Evolutionary conservation across 2,329 filamentous ascomycete genomes (phyloP).

Genomic region (Arthrobotrys entomopaga): DNA sequence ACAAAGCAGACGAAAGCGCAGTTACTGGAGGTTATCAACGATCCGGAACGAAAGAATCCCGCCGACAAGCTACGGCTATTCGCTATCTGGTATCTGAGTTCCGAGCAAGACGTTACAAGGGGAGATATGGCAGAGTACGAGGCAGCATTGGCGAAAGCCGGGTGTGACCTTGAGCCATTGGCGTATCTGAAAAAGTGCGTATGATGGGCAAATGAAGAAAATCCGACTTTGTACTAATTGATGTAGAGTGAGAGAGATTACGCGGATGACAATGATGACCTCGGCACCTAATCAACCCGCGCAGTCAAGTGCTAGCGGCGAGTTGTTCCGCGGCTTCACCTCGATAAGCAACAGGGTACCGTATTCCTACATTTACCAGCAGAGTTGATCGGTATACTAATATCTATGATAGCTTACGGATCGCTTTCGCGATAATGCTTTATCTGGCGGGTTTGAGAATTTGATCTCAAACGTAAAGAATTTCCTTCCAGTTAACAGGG

Average conservation of each 20-base stretch:
- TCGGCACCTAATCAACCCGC: constrained; percentile 76
- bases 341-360: constrained; percentile 79
- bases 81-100: constrained; percentile 90
- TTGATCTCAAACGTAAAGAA: constrained; percentile 97
- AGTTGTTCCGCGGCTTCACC: constrained; percentile 92
- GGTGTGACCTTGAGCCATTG: constrained; percentile 79
- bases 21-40: constrained; percentile 85
- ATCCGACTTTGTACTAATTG: constrained; percentile 6
- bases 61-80: constrained; percentile 92
- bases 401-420: constrained; percentile 73
- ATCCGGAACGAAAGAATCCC: constrained; percentile 81
- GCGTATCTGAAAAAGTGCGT: constrained; percentile 85
- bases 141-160: constrained; percentile 79
- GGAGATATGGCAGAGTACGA: constrained; percentile 87
- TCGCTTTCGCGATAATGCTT: constrained; percentile 88
- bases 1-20: constrained; percentile 90
- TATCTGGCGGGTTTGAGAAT: constrained; percentile 85
- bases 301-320: constrained; percentile 69
- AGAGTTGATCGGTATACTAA: not conserved
- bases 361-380: not conserved
- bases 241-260: constrained; percentile 85
- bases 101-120: constrained; percentile 85
- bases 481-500: constrained; percentile 94
- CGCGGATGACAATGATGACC: constrained; percentile 97
- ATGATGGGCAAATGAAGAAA: too few relatives aligned